A percentile compares a stretch with the other conserved stretches of the same genome.
Evolutionary conservation across 2,329 filamentous ascomycete species (phyloP).

Genomic region (Venturia oleaginea): DNA sequence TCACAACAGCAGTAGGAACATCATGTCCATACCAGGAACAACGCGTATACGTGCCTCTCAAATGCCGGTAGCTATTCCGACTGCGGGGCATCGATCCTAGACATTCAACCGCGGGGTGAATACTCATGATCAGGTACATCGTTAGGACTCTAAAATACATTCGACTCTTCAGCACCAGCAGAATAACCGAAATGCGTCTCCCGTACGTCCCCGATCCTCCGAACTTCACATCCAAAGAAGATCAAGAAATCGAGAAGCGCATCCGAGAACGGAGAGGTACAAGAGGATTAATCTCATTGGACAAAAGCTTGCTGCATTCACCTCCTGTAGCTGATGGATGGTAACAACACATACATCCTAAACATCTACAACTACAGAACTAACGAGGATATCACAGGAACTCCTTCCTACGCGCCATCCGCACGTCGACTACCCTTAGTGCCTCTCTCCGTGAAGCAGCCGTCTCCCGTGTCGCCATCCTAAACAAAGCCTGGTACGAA

Average conservation of each 20-base stretch:
- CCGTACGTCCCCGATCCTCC: conserved; percentile 45
- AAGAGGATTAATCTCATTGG: conserved; percentile 42
- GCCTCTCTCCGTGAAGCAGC: conserved; percentile 60
- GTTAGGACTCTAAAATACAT: neutral
- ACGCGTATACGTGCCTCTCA: neutral
- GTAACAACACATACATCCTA: conserved; percentile 19
- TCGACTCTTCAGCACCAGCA: neutral
- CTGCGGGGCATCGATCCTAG: neutral
- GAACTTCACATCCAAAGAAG: conserved; percentile 35
- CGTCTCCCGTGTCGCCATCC: conserved; percentile 70
- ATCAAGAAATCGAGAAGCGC: conserved; percentile 42
- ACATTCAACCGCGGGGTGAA: neutral
- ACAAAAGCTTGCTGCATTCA: conserved; percentile 45
- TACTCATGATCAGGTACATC: neutral
- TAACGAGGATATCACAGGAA: conserved; percentile 30
- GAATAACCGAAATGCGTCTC: conserved; percentile 39
- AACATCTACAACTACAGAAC: neutral
- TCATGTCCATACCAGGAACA: neutral
- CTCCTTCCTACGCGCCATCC: conserved; percentile 46
- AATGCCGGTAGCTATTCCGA: neutral
- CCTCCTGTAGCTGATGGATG: conserved; percentile 49
- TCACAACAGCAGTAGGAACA: neutral
- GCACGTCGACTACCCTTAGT: conserved; percentile 42
- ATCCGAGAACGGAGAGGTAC: conserved; percentile 43
- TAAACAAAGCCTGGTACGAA: conserved; percentile 78